Evolutionary conservation across 768 basidiomycete genomes (phyloP), one percentile per base, ranked within the genome.

Genomic region (Cantharellus cinnabarinus): DNA sequence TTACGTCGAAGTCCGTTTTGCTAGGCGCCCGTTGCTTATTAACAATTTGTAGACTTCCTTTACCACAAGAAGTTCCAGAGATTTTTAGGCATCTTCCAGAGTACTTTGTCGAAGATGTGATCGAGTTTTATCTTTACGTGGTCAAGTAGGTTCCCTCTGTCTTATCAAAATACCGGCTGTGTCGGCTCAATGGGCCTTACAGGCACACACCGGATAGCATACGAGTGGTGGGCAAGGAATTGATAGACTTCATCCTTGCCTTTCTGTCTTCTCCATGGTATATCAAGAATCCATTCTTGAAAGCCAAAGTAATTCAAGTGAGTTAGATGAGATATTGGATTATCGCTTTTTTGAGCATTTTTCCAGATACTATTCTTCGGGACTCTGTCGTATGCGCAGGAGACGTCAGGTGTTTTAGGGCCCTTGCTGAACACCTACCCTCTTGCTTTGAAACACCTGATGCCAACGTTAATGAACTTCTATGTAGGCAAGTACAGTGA

Each of bases 211-310:
- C 89, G 0, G 80, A 89, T 51, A 87, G 83, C 57, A 78, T 97
- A 56, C 85, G 89, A 60, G 70, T 87, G 55, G 75, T 83, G 0
- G 90, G 91, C 51, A 93, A 89, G 72, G 90, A 91, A 63, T 72
- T 98, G 10, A 72, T 98, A 64, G 79, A 82, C 0, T 98, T 97
- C 70, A 77, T 82, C 20, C 72, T 99, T 64, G 90, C 89, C 2
- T 97, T 97, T 76, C 72, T 99, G 61, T 80, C 83, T 3, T 90
- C 89, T 42, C 94, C 93, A 0, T 90, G 89, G 79, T 98, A 91
- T 68, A 93, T 99, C 76, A 95, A 95, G 74, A 99, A 98, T 65
- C 95, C 95, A 0, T 97, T 94, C 75, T 69, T 99, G 65, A 97
- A 97, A 71, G 81, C 89, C 20, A 94, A 97, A 70, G 85, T 98